Base-by-base conservation (phyloP, 305 asterid species). In the Salvia sclarea region DNA sequence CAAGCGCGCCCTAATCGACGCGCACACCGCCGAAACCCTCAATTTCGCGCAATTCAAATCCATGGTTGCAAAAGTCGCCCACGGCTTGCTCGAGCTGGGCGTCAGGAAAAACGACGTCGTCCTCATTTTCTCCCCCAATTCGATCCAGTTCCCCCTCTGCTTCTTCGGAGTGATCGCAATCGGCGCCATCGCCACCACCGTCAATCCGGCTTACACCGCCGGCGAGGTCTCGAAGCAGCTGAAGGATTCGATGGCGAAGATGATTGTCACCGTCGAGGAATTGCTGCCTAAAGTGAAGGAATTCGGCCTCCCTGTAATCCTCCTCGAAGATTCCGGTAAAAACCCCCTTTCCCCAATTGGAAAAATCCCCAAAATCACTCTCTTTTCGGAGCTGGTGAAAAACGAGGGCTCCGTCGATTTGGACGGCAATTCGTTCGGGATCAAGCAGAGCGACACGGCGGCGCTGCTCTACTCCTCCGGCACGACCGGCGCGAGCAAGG, bases 391-490 rank as follows among this genome's bases (percentile, higher is more conserved):
- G 45, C 81, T 94, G 25, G 74, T 87, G 4, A 74, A 69, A 18
- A 81, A 72, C 5, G 74, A 80, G 3, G 96, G 96, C 14, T 75
- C 77, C 2, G 66, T 81, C 50, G 52, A 79, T 75, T 79, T 80
- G 33, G 79, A 83, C 53, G 45, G 37, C 48, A 31, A 61, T 69
- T 20, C 22, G 14, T 31, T 11, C 59, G 74, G 65, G 28, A 70
- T 86, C 56, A 88, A 77, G 52, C 91, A 82, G 37, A 63, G 75
- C 5, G 97, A 94, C 49, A 81, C 85, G 0, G 97, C 96, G 50
- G 96, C 85, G 0, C 63, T 94, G 80, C 64, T 94, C 77, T 91
- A 94, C 65, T 91, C 97, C 8, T 94, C 99, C 8, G 99, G 99
- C 21, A 94, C 96, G 4, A 94, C 99, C 0, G 99, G 97, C 41